These are phyloP conservation scores for Trametes punicea DNA, from an alignment of 768 basidiomycete genomes.

Conservation along the genomic window DNA sequence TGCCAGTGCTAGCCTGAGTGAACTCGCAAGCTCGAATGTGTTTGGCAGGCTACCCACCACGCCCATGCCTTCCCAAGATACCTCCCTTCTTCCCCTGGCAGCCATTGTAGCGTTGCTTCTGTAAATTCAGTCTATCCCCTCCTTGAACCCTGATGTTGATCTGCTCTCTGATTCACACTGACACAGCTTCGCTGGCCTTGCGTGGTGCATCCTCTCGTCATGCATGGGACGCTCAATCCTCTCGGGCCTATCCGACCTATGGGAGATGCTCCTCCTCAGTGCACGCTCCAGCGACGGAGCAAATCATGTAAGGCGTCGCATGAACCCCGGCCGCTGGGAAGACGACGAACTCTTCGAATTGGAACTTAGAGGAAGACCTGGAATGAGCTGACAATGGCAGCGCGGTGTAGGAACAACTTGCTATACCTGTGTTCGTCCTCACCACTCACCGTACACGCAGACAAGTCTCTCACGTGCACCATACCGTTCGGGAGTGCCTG, in stretches of 20 bases:
- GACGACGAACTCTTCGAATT: constrained; percentile 63
- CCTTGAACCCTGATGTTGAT: neutral
- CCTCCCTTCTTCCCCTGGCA: constrained; percentile 35
- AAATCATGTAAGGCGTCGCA: constrained; percentile 32
- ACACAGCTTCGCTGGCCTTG: constrained; percentile 45
- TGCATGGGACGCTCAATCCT: constrained; percentile 56
- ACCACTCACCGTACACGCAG: no score
- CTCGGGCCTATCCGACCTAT: constrained; percentile 43
- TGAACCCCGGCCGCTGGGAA: constrained; percentile 31
- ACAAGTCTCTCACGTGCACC: no score
- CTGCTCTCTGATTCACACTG: neutral
- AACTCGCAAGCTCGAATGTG: neutral
- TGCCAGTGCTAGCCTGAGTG: no score
- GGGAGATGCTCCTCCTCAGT: constrained; percentile 44
- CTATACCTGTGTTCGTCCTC: no score
- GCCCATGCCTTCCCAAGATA: constrained; percentile 14
- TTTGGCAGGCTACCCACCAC: neutral
- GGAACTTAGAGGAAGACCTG: constrained; percentile 38
- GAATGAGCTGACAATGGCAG: constrained; percentile 5
- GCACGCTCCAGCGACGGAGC: constrained; percentile 29
- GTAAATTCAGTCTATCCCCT: constrained; percentile 31
- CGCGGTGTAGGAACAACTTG: no score
- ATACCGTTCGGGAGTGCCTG: no score
- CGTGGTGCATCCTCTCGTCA: constrained; percentile 68
- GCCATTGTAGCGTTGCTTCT: constrained; percentile 47